A percentile compares a stretch with the other conserved stretches of the same genome.
These are phyloP conservation scores for Castanea crenata DNA, from an alignment of 306 rosid species.

Conservation along the genomic window DNA sequence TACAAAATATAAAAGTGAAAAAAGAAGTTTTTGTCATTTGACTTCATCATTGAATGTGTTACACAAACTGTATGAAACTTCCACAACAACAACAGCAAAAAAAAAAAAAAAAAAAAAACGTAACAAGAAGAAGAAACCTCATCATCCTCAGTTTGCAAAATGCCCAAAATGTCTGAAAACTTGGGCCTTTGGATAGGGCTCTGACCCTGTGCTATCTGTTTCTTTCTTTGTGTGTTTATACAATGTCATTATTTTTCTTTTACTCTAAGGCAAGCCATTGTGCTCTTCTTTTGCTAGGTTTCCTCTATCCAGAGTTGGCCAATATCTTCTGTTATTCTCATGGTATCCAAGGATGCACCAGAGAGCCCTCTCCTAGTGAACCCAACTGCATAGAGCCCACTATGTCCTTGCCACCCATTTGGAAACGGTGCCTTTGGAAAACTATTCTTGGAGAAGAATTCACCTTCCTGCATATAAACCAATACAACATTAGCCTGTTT, in stretches of 20 bases:
- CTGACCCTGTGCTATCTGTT: constrained; percentile 23
- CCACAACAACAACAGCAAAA: background rate
- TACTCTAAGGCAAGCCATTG: constrained; percentile 57
- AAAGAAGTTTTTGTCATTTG: constrained; percentile 20
- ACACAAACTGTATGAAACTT: constrained; percentile 27
- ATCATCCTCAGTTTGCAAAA: constrained; percentile 58
- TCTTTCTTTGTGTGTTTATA: constrained; percentile 14
- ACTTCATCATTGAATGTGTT: constrained; percentile 26
- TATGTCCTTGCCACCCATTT: constrained; percentile 80
- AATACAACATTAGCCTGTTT: constrained; percentile 29
- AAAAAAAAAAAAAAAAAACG: background rate
- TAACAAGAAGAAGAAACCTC: constrained; percentile 36
- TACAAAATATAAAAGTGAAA: background rate
- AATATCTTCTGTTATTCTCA: constrained; percentile 71
- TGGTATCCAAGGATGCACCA: constrained; percentile 77
- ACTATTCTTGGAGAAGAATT: constrained; percentile 76
- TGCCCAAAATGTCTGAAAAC: constrained; percentile 48
- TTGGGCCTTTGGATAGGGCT: constrained; percentile 84
- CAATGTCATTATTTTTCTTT: constrained; percentile 11
- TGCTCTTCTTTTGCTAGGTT: constrained; percentile 50
- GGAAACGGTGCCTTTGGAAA: constrained; percentile 77
- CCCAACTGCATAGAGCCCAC: constrained; percentile 89
- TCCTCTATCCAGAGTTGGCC: constrained; percentile 70
- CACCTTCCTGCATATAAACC: constrained; percentile 64
- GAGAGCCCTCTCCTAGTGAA: constrained; percentile 89